Base-by-base conservation (phyloP, 305 asterid species). In the Rubia balearica region DNA sequence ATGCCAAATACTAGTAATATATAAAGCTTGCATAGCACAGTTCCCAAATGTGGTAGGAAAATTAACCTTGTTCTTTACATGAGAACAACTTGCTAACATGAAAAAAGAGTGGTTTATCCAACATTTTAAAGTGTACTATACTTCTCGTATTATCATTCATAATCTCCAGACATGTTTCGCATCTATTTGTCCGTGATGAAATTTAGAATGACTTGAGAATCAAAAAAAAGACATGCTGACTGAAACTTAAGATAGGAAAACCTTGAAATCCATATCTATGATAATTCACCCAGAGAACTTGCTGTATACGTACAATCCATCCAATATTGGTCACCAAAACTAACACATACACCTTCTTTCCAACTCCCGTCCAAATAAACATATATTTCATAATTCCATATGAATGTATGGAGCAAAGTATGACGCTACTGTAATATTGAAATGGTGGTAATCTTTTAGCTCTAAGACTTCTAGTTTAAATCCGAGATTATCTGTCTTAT, bases 391-490 rank as follows among this genome's bases (percentile, higher is more conserved):
- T 9, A 14, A 42, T 7, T 46, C 36, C 61, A 43, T 0, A 4
- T 22, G n/a, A 65, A 65, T 41, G 56, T 21, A 33, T 27, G 46
- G 19, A 48, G 21, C 8, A 45, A 62, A 30, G 12, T 43, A 48
- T 13, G 43, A 14, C n/a, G 60, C 43, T 9, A 22, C 46, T 4
- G 64, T 8, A 11, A 33, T 2, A 33, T 13, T 17, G n/a, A 64
- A 67, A 67, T 30, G 53, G 45, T 11, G 36, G 45, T 24, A 62
- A 55, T 56, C 68, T 57, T 45, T 57, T 60, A 19, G 43, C 67
- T 55, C 21, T 22, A 65, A 41, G 33, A 19, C 64, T 51, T 6
- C 27, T 33, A 9, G 22, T 12, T 16, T 45, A 61, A 33, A 46
- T 53, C 48, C 45, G 21, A 71, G 27, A 56, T n/a, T 17, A 45